Base-by-base conservation (phyloP, 805 yeast species). In the Candida incommunis region DNA sequence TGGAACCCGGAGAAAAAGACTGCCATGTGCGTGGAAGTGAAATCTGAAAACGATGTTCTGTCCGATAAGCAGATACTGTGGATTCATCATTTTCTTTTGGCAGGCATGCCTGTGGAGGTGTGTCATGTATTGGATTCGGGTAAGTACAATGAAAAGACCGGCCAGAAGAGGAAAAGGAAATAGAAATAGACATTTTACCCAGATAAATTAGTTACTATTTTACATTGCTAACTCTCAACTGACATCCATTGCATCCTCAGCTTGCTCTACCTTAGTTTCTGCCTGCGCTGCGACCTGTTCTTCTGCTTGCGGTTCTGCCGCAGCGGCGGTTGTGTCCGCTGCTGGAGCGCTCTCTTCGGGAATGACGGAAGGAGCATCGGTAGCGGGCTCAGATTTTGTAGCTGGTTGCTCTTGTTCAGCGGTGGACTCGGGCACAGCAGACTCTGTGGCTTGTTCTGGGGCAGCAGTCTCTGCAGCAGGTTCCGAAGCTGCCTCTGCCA, bases 31-130 rank as follows among this genome's bases (percentile, higher is more conserved):
- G 59, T 57, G 22, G 65, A 60, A 43, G 68, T 64, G 22, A 64
- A 64, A 43, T 61, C 67, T 2, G 62, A 55, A 24, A 62, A 62
- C 44, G 69, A 64, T 46, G 51, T 57, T 2, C 50, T 64, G 22
- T 61, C 66, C 16, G 66, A 63, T 44, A 57, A 54, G 41, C 69
- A 64, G 54, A 49, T 55, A 25, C 43, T 61, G 4, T 64, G 68
- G 68, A 57, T 64, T 43, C 37, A 31, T 18, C 57, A 60, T 47
- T 54, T 59, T 23, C 45, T 64, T 37, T 27, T 54, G 15, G 48
- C 47, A 4, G 63, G 59, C 0, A 47, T 58, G 4, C 51, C 47
- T 3, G 67, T 61, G 1, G 67, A 62, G 45, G 46, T 64, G 7
- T 63, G 67, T 45, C 47, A 46, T 13, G 54, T 54, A 11, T 43